Base-by-base conservation (phyloP, 345 rosid genomes). In the Brassica juncea region DNA sequence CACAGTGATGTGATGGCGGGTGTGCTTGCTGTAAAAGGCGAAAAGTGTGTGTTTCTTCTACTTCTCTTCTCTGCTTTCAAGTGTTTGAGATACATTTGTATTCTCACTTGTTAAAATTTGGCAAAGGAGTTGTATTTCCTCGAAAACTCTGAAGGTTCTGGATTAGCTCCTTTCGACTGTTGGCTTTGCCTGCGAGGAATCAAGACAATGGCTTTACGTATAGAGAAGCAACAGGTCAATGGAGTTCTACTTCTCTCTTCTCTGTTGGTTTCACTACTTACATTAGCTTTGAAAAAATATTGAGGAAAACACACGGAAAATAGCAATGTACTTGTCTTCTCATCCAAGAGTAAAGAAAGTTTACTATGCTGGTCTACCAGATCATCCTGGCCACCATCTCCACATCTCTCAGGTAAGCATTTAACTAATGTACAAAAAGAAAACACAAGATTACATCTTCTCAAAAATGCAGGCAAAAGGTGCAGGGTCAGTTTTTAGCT, bases 1-100 rank as follows among this genome's bases (percentile, higher is more conserved):
- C 99, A 93, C 77, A 90, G 98, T 78, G 97, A 95, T 83, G 81
- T 95, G 69, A 95, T 93, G 98, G 98, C 97, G 12, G 98, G 98
- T 42, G 99, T 91, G 64, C 94, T 95, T 82, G 90, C 95, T n/a
- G 96, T 93, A 42, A 95, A 85, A 85, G 96, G 91, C 65, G 90
- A 91, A 87, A 95, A 96, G 98, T 93, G 8, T 62, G 78, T 77
- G 47, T 9, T 77, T 14, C 44, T 59, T 77, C 25, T 35, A 4
- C 60, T n/a, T 58, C 9, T 32, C 14, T 32, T 57, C 27, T 6
- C 52, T 62, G 30, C 23, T 72, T 61, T 66, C 27, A 68, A 44
- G 2, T 49, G 11, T 76, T 2, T 15, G n/a, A 16, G 37, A 55
- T n/a, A 8, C 9, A 2, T 52, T 47, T 15, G 62, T 12, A 19